Conservation (phyloP, 1,284 basidiomycete genomes). For the Naganishia sp. region DNA sequence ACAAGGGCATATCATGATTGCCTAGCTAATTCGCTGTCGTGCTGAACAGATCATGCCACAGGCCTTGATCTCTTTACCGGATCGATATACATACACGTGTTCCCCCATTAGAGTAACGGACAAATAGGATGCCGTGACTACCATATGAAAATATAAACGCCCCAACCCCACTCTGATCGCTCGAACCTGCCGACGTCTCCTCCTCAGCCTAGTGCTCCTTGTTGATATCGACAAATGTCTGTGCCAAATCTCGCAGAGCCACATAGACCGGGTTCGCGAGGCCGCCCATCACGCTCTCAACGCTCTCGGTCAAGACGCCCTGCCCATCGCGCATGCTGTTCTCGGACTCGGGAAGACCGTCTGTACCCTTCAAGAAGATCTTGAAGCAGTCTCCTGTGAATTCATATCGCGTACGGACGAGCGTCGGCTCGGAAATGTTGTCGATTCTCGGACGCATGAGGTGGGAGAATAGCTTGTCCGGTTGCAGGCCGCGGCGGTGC, state of each 20-base stretch:
- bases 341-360: slow-evolving; percentile 42
- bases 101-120: no score
- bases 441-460: slow-evolving; percentile 46
- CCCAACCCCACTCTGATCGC: neutral
- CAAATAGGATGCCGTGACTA: neutral
- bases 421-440: slow-evolving; percentile 45
- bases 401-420: slow-evolving; percentile 49
- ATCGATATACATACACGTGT: neutral
- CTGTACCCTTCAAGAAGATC: slow-evolving; percentile 49
- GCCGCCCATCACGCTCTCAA: slow-evolving; percentile 35
- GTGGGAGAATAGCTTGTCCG: slow-evolving; percentile 50
- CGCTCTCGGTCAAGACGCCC: slow-evolving; percentile 41
- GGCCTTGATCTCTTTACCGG: neutral
- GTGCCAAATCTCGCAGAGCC: slow-evolving; percentile 29
- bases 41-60: neutral
- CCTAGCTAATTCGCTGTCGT: no score
- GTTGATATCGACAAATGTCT: slow-evolving; percentile 30
- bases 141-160: neutral
- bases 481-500: slow-evolving; percentile 48
- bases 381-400: slow-evolving; percentile 51
- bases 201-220: neutral
- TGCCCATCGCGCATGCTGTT: slow-evolving; percentile 49
- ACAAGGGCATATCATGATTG: no score
- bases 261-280: slow-evolving; percentile 24
- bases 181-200: neutral